phyloP scores from a whole-genome alignment of 768 basidiomycete genomes.

The Rhizopogon vesiculosus region DNA sequence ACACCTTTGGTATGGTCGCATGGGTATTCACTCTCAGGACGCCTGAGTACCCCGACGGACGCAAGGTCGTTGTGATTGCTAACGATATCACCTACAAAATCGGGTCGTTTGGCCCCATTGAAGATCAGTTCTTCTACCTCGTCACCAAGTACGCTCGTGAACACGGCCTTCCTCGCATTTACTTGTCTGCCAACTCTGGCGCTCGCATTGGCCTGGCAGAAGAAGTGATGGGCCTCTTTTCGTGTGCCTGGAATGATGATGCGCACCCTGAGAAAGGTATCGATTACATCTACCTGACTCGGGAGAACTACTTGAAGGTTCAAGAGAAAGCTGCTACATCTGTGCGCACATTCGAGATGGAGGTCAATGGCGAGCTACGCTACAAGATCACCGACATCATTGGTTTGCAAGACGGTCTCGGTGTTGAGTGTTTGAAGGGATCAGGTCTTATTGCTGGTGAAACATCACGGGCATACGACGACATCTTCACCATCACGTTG shows the following conservation, averaged over 20 bases:
- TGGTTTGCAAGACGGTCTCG: slow-evolving; percentile 94
- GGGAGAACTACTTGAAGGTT: slow-evolving; percentile 84
- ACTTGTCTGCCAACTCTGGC: slow-evolving; percentile 98
- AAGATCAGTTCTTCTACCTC: slow-evolving; percentile 96
- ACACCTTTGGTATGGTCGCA: slow-evolving; percentile 95
- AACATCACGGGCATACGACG: slow-evolving; percentile 97
- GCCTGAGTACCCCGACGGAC: slow-evolving; percentile 88
- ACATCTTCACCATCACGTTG: slow-evolving; percentile 99
- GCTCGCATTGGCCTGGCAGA: slow-evolving; percentile 96
- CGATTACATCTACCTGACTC: slow-evolving; percentile 93
- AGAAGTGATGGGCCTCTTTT: slow-evolving; percentile 84
- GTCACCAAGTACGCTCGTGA: slow-evolving; percentile 91
- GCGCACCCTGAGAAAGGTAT: slow-evolving; percentile 90
- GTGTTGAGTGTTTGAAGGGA: slow-evolving; percentile 93
- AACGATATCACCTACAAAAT: slow-evolving; percentile 99
- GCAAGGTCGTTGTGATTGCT: slow-evolving; percentile 84
- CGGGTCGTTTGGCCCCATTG: slow-evolving; percentile 93
- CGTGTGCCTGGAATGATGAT: slow-evolving; percentile 85
- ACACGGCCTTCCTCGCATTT: slow-evolving; percentile 88
- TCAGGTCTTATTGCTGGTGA: slow-evolving; percentile 99
- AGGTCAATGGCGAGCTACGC: slow-evolving; percentile 81
- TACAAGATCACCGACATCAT: slow-evolving; percentile 96
- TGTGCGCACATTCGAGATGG: slow-evolving; percentile 78
- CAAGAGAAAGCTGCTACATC: slow-evolving; percentile 79
- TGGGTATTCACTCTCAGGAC: slow-evolving; percentile 94